Percentiles rank a stretch among this genome's conserved stretches.
Conservation (phyloP, 1,284 basidiomycete genomes). For the Afroboletus lepidellus region DNA sequence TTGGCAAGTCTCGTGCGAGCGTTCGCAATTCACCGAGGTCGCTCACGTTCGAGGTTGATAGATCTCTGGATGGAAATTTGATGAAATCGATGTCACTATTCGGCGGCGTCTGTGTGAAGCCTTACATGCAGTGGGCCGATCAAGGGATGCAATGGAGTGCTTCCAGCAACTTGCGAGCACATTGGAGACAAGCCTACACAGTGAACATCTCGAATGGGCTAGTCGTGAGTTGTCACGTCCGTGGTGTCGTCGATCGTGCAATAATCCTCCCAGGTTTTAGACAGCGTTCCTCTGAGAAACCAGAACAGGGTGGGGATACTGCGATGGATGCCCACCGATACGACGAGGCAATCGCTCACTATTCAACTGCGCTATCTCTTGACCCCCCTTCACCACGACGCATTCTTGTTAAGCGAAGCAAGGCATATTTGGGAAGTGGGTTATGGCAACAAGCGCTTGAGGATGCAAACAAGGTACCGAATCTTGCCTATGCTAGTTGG, state of each 20-base stretch:
- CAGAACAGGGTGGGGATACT: background rate
- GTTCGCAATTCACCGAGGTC: background rate
- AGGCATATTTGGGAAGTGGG: background rate
- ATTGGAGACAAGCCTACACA: background rate
- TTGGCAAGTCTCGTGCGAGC: background rate
- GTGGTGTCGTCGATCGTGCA: background rate
- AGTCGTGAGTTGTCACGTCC: background rate
- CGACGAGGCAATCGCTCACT: background rate
- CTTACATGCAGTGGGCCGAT: background rate
- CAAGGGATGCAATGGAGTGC: background rate
- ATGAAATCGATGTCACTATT: background rate
- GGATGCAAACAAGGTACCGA: background rate
- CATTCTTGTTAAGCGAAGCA: background rate
- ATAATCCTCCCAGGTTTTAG: background rate
- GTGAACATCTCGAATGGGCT: background rate
- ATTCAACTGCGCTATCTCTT: background rate
- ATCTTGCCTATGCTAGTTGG: no score
- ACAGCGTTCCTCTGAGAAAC: background rate
- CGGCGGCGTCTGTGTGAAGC: background rate
- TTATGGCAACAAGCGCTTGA: background rate
- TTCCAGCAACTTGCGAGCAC: background rate
- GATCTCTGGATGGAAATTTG: background rate
- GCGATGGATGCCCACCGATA: background rate
- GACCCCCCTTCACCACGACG: background rate
- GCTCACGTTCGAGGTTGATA: background rate